phyloP scores from a whole-genome alignment of 805 yeast genomes.

The Starmerella stellata region DNA sequence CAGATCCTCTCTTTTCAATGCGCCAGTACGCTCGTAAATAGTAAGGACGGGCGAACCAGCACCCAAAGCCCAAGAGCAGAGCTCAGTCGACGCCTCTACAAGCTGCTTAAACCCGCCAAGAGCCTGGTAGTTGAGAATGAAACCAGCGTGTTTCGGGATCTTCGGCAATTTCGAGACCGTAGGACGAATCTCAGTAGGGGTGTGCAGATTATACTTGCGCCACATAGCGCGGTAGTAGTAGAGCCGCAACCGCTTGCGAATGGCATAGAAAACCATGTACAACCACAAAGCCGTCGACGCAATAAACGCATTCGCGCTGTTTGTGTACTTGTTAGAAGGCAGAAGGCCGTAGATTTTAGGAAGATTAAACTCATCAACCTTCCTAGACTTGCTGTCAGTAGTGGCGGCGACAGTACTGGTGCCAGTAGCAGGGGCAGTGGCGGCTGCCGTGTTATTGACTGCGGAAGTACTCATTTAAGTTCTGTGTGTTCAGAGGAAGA shows the following conservation, averaged over 20 bases:
- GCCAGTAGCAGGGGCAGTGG: too few relatives aligned
- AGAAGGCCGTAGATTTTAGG: background rate
- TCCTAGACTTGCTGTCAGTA: background rate
- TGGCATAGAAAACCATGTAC: background rate
- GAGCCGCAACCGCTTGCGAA: background rate
- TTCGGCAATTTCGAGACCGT: conserved; percentile 41
- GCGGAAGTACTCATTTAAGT: too few relatives aligned
- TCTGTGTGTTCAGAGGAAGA: background rate
- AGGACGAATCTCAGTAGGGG: background rate
- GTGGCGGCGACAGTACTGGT: background rate
- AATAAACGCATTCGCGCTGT: background rate
- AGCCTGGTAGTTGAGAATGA: conserved; percentile 36
- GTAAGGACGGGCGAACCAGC: conserved; percentile 61
- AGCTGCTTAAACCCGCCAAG: conserved; percentile 52
- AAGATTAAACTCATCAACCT: background rate
- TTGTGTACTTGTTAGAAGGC: background rate
- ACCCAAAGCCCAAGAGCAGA: conserved; percentile 74
- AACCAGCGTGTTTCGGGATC: conserved; percentile 59
- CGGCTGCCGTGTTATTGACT: too few relatives aligned
- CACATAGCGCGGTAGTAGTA: background rate
- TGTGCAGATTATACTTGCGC: background rate
- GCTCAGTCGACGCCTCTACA: conserved; percentile 42
- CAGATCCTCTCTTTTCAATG: conserved; percentile 29
- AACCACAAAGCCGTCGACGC: background rate
- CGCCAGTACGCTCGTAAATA: conserved; percentile 66